Conservation (phyloP, 2,329 filamentous ascomycete genomes). For the Fusarium sp. region DNA sequence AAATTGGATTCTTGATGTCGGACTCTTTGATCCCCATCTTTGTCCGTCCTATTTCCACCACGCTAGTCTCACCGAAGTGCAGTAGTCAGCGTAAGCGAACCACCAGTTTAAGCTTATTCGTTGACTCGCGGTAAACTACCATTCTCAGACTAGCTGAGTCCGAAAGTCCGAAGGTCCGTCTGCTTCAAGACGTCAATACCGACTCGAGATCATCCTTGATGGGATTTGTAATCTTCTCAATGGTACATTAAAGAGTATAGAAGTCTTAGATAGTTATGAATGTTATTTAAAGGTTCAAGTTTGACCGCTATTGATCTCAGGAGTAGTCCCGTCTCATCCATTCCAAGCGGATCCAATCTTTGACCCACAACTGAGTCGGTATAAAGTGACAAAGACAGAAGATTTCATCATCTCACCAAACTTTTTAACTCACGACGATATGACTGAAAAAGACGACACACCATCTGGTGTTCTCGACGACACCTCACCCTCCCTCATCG, state of each 20-base stretch:
- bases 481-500: not conserved
- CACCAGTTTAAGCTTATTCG: slow-evolving; percentile 10
- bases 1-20: not conserved
- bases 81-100: not conserved
- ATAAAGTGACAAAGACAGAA: slow-evolving; percentile 1
- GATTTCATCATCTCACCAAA: not conserved
- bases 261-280: not conserved
- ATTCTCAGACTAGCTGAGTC: not conserved
- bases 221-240: not conserved
- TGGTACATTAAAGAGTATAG: not conserved
- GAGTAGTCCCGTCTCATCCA: not conserved
- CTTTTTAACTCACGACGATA: not conserved
- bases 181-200: no score
- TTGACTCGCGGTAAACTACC: not conserved
- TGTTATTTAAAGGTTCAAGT: accelerated
- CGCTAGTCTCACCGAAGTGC: not conserved
- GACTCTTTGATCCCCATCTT: not conserved
- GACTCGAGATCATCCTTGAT: accelerated
- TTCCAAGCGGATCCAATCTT: not conserved
- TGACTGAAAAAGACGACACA: not conserved
- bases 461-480: slow-evolving; percentile 2
- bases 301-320: not conserved
- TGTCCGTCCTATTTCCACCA: not conserved
- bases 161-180: not conserved
- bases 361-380: not conserved